Base-by-base conservation (phyloP, 805 yeast genomes). In the Yamadazyma ubonensis region DNA sequence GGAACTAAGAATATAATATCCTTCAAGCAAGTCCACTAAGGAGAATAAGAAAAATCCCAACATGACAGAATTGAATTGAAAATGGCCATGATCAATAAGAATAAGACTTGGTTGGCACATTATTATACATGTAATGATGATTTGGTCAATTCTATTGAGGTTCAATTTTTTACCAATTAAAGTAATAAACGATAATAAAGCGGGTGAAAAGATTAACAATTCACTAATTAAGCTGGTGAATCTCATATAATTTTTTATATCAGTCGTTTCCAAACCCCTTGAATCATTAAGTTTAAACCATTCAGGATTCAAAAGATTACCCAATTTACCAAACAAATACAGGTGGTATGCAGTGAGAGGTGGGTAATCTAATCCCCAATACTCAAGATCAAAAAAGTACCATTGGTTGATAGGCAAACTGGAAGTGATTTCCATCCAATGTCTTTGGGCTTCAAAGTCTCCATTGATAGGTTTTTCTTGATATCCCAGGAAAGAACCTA, bases 361-460 rank as follows among this genome's bases (percentile, higher is more conserved):
- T 0, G 99, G 99, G 59, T 93, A 93, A 61, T 93, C 99, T 25
- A 93, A 70, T 1, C 98, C 96, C 98, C 99, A 93, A 65, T 91
- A 89, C 50, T 81, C 79, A 32, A 89, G 70, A 57, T 93, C 96
- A 59, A 80, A 88, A 65, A 75, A 86, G 57, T 93, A 93, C 99
- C 99, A 93, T 46, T 83, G 51, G 0, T 66, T 60, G 1, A 87
- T 61, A 0, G 96, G 93, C 35, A 90, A 59, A 50, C 81, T 79
- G 28, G 72, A 79, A 0, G 98, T 91, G 38, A 91, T 70, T 58
- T 93, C 99, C 77, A 93, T 74, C 99, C 99, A 93, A 60, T 91
- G 99, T 49, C 99, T 76, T 60, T 93, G 99, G 0, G 98, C 98
- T 60, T 93, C 99, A 55, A 93, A 91, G 58, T 93, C 99, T 5